A percentile compares a stretch with the other conserved stretches of the same genome.
phyloP scores from a whole-genome alignment of 73 alveolate species.

The Stentor roeselii region DNA sequence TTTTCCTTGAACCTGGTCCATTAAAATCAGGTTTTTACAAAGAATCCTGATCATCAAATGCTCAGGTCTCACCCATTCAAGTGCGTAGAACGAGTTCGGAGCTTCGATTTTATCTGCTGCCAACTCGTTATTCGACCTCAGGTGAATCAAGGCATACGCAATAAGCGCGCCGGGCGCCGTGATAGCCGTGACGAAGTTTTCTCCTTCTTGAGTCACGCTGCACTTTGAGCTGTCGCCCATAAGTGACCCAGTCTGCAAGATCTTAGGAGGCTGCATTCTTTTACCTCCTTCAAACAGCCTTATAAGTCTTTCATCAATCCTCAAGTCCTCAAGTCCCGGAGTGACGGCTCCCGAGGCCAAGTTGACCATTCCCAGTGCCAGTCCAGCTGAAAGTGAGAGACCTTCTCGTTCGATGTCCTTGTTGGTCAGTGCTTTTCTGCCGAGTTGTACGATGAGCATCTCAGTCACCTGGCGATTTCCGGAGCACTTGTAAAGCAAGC shows the following conservation, averaged over 20 bases:
- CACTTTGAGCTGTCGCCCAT: conserved; percentile 56
- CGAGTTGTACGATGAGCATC: conserved; percentile 91
- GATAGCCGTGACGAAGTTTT: conserved; percentile 85
- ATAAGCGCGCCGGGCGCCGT: conserved; percentile 95
- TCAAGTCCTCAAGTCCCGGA: conserved; percentile 71
- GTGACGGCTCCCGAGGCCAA: conserved; percentile 86
- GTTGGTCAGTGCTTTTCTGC: conserved; percentile 90
- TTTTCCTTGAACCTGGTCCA: conserved; percentile 86
- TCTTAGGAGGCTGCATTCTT: conserved; percentile 68
- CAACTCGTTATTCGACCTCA: conserved; percentile 76
- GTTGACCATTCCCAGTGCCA: conserved; percentile 96
- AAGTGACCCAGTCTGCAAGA: conserved; percentile 58
- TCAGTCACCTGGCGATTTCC: conserved; percentile 95
- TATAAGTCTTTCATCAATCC: conserved; percentile 89
- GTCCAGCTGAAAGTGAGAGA: conserved; percentile 92
- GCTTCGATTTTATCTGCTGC: conserved; percentile 82
- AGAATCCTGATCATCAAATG: conserved; percentile 82
- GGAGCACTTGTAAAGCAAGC: conserved; percentile 86
- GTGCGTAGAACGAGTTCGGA: conserved; percentile 88
- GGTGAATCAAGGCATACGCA: conserved; percentile 85
- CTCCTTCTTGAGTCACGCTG: conserved; percentile 83
- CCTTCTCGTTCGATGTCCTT: conserved; percentile 96
- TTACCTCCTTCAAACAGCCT: conserved; percentile 92
- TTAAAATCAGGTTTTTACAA: conserved; percentile 86
- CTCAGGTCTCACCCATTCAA: conserved; percentile 90